Base-by-base conservation (phyloP, 2,329 filamentous ascomycete genomes). In the Hymenoscyphus linearis region DNA sequence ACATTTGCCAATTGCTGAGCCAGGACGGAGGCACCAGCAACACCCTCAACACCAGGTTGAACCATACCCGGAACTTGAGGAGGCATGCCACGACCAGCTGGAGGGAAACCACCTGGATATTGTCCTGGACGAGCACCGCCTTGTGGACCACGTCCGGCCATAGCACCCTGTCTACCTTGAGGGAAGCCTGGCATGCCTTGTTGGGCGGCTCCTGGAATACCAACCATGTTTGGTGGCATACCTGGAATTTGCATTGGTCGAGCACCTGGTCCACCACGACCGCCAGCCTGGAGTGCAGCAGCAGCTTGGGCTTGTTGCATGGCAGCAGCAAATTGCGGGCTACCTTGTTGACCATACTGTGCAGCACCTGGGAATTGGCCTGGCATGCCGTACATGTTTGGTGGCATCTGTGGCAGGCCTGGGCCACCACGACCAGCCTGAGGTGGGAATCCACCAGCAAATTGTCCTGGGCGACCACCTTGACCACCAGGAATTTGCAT, bases 371-470 rank as follows among this genome's bases (percentile, higher is more conserved):
- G 90, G 80, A 90, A 91, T 77, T 93, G 89, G 65, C 85, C 84
- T 57, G 89, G 88, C 72, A 95, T 82, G 68, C 85, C 86, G 77
- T 96, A 97, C 80, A 92, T 88, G 80, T 88, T 90, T 66, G 91
- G 90, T 62, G 91, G 91, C 68, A 97, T 85, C 79, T 93, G 90
- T 78, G 95, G 92, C 70, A 89, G 89, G 69, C 82, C 82, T 68
- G 90, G 88, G 67, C 87, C 91, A 67, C 92, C 93, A 75, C 93
- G 93, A 68, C 93, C 92, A 69, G 89, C 91, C 77, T 91, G 89
- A 76, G 85, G 88, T 67, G 87, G 85, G 79, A 93, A 95, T 59
- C 85, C 87, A 71, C 82, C 86, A 65, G 90, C 86, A 82, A 93
- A 96, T 74, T 95, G 91, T 69, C 88, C 89, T 67, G 91, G 91